Evolutionary conservation across 495 filamentous ascomycete species (phyloP).

Genomic region (Sordaria brevicollis): DNA sequence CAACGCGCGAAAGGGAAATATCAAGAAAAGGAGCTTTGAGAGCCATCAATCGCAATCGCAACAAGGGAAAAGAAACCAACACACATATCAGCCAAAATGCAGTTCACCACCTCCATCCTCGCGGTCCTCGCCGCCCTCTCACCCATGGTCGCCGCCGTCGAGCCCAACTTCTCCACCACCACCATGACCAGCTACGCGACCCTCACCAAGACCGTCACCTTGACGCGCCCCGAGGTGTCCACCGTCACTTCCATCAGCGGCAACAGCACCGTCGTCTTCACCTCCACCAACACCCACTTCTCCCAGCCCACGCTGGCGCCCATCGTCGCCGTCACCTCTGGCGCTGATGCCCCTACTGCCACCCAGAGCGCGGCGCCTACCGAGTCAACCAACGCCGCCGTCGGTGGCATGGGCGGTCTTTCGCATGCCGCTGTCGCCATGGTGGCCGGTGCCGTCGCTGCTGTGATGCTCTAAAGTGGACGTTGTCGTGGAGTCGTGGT

Average conservation of each 20-base stretch:
- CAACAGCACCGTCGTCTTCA: conserved; percentile 12
- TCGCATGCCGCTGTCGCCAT: conserved; percentile 31
- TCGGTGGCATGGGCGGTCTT: conserved; percentile 22
- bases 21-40: not conserved
- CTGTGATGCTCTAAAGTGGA: conserved; percentile 31
- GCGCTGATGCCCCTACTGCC: conserved; percentile 14
- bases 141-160: conserved; percentile 27
- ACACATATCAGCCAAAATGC: not conserved
- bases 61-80: not conserved
- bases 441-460: conserved; percentile 34
- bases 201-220: conserved; percentile 43
- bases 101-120: conserved; percentile 25
- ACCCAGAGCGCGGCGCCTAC: conserved; percentile 8
- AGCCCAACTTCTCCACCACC: conserved; percentile 17
- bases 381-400: conserved; percentile 22
- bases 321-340: conserved; percentile 12
- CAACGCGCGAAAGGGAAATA: not conserved
- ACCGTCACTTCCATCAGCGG: conserved; percentile 14
- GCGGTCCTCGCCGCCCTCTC: conserved; percentile 16
- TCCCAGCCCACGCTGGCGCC: conserved; percentile 4
- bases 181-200: conserved; percentile 40
- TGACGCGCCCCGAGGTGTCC: conserved; percentile 25
- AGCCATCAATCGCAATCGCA: not conserved
- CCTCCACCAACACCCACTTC: conserved; percentile 13
- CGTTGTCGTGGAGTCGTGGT: not conserved